Evolutionary conservation across 345 rosid species (phyloP).

Genomic region (Hibiscus mutabilis): DNA sequence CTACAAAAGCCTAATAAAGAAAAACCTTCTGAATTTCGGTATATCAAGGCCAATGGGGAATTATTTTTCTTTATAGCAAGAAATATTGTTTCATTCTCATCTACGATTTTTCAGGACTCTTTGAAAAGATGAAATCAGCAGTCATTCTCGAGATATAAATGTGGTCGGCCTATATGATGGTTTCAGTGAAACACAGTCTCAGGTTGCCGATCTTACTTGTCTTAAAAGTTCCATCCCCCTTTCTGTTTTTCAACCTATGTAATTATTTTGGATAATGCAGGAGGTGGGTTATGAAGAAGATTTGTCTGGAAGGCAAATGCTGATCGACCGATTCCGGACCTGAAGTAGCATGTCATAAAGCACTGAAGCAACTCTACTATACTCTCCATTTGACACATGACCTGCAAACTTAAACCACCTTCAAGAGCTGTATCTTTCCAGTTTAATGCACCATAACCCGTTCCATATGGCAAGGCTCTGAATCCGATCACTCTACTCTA

Average conservation of each 20-base stretch:
- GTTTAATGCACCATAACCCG: conserved; percentile 96
- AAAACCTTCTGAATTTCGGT: conserved; percentile 7
- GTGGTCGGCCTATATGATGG: conserved; percentile 40
- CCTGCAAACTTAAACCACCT: conserved; percentile 91
- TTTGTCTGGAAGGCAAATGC: conserved; percentile 90
- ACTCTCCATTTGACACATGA: conserved; percentile 83
- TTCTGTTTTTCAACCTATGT: not conserved
- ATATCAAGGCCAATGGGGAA: conserved; percentile 2
- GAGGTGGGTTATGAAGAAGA: conserved; percentile 94
- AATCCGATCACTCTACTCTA: conserved; percentile 49
- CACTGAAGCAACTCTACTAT: not conserved
- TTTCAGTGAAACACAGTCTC: conserved; percentile 96
- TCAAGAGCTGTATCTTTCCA: conserved; percentile 98
- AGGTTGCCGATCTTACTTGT: conserved; percentile 43
- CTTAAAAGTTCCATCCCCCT: not conserved
- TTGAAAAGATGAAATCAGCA: conserved; percentile 34
- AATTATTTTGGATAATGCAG: conserved; percentile 28
- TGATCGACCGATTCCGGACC: conserved; percentile 85
- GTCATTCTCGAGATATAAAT: conserved; percentile 29
- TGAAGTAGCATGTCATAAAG: conserved; percentile 59
- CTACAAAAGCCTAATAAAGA: not conserved
- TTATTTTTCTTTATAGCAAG: conserved; percentile 3
- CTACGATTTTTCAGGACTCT: conserved; percentile 29
- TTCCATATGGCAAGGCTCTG: conserved; percentile 97
- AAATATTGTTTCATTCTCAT: conserved; percentile 1